Evolutionary conservation across 805 yeast species (phyloP).

Genomic region (Lachancea mirantina): DNA sequence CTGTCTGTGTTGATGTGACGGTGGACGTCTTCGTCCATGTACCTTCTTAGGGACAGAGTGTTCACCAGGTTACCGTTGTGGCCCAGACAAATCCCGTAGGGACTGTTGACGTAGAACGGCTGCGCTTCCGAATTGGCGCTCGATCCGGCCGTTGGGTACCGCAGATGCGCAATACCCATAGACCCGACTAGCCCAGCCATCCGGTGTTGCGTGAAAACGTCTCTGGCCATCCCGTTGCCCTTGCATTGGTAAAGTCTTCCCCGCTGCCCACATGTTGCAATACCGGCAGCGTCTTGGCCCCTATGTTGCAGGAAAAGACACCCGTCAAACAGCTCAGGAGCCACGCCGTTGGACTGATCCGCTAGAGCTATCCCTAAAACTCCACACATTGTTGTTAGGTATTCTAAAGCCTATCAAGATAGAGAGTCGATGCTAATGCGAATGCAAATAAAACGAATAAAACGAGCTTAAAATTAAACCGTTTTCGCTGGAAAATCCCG

Average conservation of each 20-base stretch:
- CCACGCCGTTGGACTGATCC: slow-evolving; percentile 63
- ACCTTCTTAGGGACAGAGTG: slow-evolving; percentile 64
- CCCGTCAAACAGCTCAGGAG: slow-evolving; percentile 88
- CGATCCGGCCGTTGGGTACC: slow-evolving; percentile 97
- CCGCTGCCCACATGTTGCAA: slow-evolving; percentile 87
- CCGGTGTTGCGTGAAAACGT: slow-evolving; percentile 83
- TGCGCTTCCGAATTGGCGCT: slow-evolving; percentile 96
- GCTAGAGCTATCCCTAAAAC: slow-evolving; percentile 82
- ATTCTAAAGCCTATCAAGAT: no score
- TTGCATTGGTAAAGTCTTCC: slow-evolving; percentile 96
- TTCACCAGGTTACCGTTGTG: slow-evolving; percentile 96
- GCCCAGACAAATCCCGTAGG: slow-evolving; percentile 83
- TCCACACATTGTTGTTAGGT: slow-evolving; percentile 93
- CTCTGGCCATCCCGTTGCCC: slow-evolving; percentile 98
- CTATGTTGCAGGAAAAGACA: slow-evolving; percentile 90
- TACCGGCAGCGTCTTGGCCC: slow-evolving; percentile 99
- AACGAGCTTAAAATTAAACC: no score
- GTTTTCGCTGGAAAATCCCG: no score
- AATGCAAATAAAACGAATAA: no score
- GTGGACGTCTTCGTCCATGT: slow-evolving; percentile 89
- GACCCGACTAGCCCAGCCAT: slow-evolving; percentile 77
- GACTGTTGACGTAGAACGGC: slow-evolving; percentile 96
- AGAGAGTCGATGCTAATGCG: no score
- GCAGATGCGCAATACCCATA: slow-evolving; percentile 90
- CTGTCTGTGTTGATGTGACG: slow-evolving; percentile 97